Evolutionary conservation across 2,329 filamentous ascomycete species (phyloP), one percentile per base, ranked within the genome.

Genomic region (Fusarium sp.): DNA sequence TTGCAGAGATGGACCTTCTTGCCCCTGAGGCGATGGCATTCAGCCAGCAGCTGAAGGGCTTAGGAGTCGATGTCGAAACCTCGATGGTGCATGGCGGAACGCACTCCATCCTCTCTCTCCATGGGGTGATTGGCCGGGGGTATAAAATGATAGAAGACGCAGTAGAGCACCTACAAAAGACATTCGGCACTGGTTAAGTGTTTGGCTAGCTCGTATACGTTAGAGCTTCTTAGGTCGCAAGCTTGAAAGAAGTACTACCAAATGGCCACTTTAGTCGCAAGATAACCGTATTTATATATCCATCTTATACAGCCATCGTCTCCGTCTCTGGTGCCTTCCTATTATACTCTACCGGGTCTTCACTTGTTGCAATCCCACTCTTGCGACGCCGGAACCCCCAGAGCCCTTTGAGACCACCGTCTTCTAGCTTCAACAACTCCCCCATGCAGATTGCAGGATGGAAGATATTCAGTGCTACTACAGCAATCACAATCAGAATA

Each of bases 401-500:
- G 13, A 76, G 20, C 2, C 76, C 74, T 61, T 71, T 71, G 18
- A 76, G 67, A 44, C 64, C 74, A n/a, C 75, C 76, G 22, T 69
- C 66, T 18, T 73, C 69, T 8, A 67, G 57, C 18, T 73, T 72
- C 34, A 80, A 63, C 9, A 81, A 56, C 46, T 75, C 69, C 27
- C 58, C 72, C 64, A 78, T 76, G 47, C 73, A 76, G 27, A 72
- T 64, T 16, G 62, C 69, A 9, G 77, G 74, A 48, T 78, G 76
- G 32, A 77, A 84, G 20, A 84, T 56, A 40, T 84, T 85, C 47
- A 88, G 77, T 5, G 66, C 75, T 4, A 81, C 51, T 14, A 82
- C 83, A 4, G 86, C 84, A 18, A 86, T 69, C 34, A 82, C 76
- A 41, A 88, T 82, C 80, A 87, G 82, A 45, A 83, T 79, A 46